Percentiles rank a stretch among this genome's conserved stretches.
These are phyloP conservation scores for Citrullus mucosospermus DNA, from an alignment of 306 rosid genomes.

Conservation along the genomic window DNA sequence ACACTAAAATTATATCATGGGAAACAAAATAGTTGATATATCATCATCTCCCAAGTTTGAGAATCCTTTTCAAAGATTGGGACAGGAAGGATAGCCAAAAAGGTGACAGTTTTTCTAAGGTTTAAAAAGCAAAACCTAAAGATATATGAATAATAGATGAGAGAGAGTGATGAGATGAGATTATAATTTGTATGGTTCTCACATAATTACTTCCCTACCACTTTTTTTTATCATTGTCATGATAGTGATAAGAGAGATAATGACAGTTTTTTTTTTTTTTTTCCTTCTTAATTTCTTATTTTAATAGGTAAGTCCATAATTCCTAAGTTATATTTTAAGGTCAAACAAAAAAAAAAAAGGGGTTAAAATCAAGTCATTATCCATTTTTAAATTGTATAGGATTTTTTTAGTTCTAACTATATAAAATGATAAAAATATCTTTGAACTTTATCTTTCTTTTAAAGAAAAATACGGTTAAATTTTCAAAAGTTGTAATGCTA, in stretches of 20 bases:
- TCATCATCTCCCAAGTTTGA: not conserved
- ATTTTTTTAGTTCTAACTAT: no score
- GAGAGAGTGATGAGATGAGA: slow-evolving; percentile 14
- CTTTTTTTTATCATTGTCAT: not conserved
- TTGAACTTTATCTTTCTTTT: no score
- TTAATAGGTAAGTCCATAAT: not conserved
- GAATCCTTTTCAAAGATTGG: not conserved
- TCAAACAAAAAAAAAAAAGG: no score
- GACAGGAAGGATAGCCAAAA: not conserved
- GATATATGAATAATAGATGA: slow-evolving; percentile 20
- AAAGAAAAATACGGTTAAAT: no score
- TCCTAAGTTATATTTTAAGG: not conserved
- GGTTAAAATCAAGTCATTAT: no score
- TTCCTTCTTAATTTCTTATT: no score
- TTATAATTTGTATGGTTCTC: not conserved
- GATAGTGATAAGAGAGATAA: not conserved
- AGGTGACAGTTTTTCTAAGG: not conserved
- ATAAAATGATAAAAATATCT: no score
- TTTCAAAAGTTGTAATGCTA: no score
- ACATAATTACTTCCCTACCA: not conserved
- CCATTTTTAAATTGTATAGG: no score
- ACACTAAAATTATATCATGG: not conserved
- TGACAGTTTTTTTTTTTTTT: not conserved
- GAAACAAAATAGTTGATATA: not conserved
- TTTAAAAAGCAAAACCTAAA: slow-evolving; percentile 17